Conservation (phyloP, 441 rosid genomes). For the Erodium moschatum region DNA sequence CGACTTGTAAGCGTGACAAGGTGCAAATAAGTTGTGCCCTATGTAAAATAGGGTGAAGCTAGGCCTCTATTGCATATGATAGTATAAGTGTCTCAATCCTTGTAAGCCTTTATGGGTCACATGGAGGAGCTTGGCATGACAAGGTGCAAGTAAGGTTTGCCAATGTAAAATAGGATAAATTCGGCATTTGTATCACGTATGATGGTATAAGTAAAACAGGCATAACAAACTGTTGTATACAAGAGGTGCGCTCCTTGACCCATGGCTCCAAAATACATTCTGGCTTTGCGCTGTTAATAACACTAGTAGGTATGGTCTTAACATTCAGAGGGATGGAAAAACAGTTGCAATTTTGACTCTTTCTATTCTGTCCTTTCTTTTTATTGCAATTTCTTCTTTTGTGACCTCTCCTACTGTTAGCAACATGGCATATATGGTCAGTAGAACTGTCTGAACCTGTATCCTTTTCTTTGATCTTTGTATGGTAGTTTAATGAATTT, state of each 20-base stretch:
- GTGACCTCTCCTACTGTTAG: background rate
- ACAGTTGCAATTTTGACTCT: background rate
- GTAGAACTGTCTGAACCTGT: background rate
- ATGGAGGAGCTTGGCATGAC: too few species aligned
- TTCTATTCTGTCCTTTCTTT: background rate
- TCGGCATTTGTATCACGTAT: background rate
- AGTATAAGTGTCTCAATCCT: too few species aligned
- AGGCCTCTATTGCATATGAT: background rate
- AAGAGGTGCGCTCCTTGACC: too few species aligned
- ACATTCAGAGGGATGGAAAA: background rate
- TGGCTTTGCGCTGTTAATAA: background rate
- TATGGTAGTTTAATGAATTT: constrained; percentile 1
- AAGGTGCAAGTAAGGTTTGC: too few species aligned
- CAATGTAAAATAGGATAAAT: too few species aligned
- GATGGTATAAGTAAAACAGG: background rate
- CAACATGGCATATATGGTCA: background rate
- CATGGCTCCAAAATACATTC: background rate
- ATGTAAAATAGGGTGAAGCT: constrained; percentile 1
- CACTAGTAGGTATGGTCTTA: background rate
- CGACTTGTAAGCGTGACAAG: background rate
- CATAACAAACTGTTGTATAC: background rate
- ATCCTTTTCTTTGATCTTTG: background rate
- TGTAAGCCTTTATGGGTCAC: too few species aligned
- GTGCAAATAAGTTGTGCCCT: background rate
- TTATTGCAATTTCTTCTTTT: constrained; percentile 4